Percentiles rank a stretch among this genome's conserved stretches.
phyloP scores from a whole-genome alignment of 2,329 filamentous ascomycete species.

The Mycosphaerella arachidis region DNA sequence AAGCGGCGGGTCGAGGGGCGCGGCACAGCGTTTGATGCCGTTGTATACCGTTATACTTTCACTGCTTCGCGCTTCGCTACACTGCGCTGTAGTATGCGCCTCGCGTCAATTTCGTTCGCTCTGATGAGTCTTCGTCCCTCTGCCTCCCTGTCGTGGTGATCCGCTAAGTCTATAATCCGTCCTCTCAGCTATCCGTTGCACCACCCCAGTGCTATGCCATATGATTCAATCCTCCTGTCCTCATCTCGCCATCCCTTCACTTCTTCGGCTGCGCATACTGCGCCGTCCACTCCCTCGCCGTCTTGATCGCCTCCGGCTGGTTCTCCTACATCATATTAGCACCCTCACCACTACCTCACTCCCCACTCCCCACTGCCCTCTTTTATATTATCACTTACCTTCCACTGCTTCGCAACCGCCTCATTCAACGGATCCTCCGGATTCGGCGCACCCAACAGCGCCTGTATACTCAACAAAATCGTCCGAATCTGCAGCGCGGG shows the following conservation, averaged over 20 bases:
- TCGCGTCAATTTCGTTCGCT: too few relatives aligned
- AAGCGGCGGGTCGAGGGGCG: too few relatives aligned
- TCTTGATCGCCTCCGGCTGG: constrained; percentile 85
- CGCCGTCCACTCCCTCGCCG: constrained; percentile 85
- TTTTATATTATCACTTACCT: constrained; percentile 38
- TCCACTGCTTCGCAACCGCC: constrained; percentile 96
- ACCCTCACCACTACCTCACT: not conserved
- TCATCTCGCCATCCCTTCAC: not conserved
- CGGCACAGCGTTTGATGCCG: too few relatives aligned
- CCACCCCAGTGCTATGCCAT: too few relatives aligned
- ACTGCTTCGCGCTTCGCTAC: too few relatives aligned
- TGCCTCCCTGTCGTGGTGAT: too few relatives aligned
- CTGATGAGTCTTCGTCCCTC: too few relatives aligned
- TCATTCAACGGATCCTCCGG: constrained; percentile 97
- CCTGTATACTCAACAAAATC: constrained; percentile 97
- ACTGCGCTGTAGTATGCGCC: too few relatives aligned
- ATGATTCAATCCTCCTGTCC: too few relatives aligned
- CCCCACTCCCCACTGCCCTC: not conserved
- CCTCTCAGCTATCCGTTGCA: too few relatives aligned
- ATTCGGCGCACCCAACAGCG: constrained; percentile 90
- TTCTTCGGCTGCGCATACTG: constrained; percentile 57
- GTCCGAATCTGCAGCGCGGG: constrained; percentile 96
- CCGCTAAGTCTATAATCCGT: too few relatives aligned
- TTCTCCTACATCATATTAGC: constrained; percentile 56
- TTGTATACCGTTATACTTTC: too few relatives aligned